These are phyloP conservation scores for Phycomyces blakesleeanus DNA, from an alignment of 192 early-diverging fungal species.

Conservation along the genomic window DNA sequence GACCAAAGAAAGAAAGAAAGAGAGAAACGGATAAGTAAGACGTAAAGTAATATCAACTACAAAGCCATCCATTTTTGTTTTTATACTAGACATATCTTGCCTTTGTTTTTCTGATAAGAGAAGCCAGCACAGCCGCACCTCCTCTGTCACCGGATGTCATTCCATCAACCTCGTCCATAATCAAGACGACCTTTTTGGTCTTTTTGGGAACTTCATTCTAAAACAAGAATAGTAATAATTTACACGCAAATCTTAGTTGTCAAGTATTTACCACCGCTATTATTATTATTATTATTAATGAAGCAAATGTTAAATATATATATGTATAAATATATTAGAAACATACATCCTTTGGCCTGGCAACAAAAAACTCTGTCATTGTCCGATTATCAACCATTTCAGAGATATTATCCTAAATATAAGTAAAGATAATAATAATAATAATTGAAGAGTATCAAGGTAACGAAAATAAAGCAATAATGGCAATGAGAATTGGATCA, in stretches of 20 bases:
- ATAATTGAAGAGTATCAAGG: too few relatives aligned
- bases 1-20: too few relatives aligned
- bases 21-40: too few relatives aligned
- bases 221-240: too few relatives aligned
- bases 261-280: too few relatives aligned
- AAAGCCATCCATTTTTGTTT: too few relatives aligned
- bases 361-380: slow-evolving; percentile 50
- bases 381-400: slow-evolving; percentile 57
- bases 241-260: too few relatives aligned
- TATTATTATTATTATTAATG: too few relatives aligned
- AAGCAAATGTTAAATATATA: too few relatives aligned
- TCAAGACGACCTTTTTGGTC: slow-evolving; percentile 62
- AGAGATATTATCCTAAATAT: slow-evolving; percentile 32
- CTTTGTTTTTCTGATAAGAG: slow-evolving; percentile 86
- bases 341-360: neutral
- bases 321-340: neutral
- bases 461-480: too few relatives aligned
- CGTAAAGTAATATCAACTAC: too few relatives aligned
- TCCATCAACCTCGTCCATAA: slow-evolving; percentile 99
- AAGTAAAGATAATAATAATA: neutral
- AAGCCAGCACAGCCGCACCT: slow-evolving; percentile 80
- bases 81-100: slow-evolving; percentile 42
- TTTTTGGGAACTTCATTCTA: neutral
- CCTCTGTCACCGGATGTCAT: slow-evolving; percentile 98
- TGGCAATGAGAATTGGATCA: too few relatives aligned